Evolutionary conservation across 2,329 filamentous ascomycete genomes (phyloP), one percentile per base, ranked within the genome.

Genomic region (Colletotrichum magnum): DNA sequence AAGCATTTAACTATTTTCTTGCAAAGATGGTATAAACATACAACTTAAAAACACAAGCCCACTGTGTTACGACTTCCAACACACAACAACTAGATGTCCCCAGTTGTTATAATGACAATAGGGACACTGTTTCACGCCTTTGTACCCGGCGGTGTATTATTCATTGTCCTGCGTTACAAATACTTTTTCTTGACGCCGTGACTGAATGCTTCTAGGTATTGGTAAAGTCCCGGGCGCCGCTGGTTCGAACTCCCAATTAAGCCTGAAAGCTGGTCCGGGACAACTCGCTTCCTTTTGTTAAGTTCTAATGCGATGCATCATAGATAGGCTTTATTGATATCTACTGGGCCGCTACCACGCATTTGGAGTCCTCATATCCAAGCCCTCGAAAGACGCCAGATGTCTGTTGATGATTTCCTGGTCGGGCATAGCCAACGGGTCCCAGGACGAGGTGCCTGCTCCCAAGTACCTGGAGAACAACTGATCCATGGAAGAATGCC

Each of bases 341-440:
- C 28, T 32, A 32, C 28, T 32, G 9, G 28, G 28, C 7, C n/a
- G n/a, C 21, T 60, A 67, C 64, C 64, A 67, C 4, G 15, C 51
- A 18, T 41, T 56, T 10, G 64, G 64, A 16, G 58, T 54, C 16
- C 41, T 56, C 64, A 62, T 67, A 13, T 67, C 64, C 4, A 62
- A 39, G 1, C 50, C 58, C 13, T 67, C 64, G 16, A 67, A 56
- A 12, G 41, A 50, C 2, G 64, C 24, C 4, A 67, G 32, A 13
- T 67, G 64, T 5, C 51, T 45, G 10, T 57, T 50, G 32, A 67
- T 56, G 2, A 28, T 15, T 18, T 67, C 64, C 21, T 54, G 58
- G 18, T 67, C 64, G 7, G 64, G 50, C 28, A 56, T 50, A 2
- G 28, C 9, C 51, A 67, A 51, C 41, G 41, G 41, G 16, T 67